These are phyloP conservation scores for Pleurotus sapidus DNA, from an alignment of 768 basidiomycete genomes.

Conservation along the genomic window DNA sequence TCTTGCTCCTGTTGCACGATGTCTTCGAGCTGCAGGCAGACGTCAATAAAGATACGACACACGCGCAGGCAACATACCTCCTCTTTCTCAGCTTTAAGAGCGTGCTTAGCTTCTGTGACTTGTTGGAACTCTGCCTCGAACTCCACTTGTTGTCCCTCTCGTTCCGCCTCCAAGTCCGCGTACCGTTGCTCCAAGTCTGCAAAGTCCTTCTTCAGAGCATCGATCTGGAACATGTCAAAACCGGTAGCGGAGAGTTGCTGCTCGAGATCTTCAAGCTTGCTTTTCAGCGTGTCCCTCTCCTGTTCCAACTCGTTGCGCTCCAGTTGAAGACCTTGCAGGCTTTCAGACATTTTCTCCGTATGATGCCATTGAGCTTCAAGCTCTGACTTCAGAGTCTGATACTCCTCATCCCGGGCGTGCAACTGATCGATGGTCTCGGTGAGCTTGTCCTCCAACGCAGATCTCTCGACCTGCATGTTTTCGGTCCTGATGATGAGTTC, in stretches of 20 bases:
- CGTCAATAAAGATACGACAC: neutral
- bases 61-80: constrained; percentile 36
- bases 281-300: constrained; percentile 37
- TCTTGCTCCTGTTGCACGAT: constrained; percentile 50
- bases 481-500: constrained; percentile 40
- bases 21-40: constrained; percentile 42
- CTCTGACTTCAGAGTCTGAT: constrained; percentile 52
- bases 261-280: constrained; percentile 31
- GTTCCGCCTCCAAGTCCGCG: constrained; percentile 49
- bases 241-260: constrained; percentile 44
- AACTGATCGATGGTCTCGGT: constrained; percentile 37
- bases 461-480: constrained; percentile 41
- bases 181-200: constrained; percentile 45
- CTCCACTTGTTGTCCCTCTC: constrained; percentile 55
- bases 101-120: constrained; percentile 47
- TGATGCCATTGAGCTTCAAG: constrained; percentile 71
- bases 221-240: constrained; percentile 51
- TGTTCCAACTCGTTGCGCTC: constrained; percentile 31
- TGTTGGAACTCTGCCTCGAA: constrained; percentile 57
- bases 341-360: constrained; percentile 55
- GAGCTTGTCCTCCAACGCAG: constrained; percentile 39
- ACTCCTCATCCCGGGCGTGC: constrained; percentile 41
- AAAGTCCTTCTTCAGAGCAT: constrained; percentile 52
- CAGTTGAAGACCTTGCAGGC: constrained; percentile 35
- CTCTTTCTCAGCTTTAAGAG: constrained; percentile 51